A percentile compares a stretch with the other conserved stretches of the same genome.
Conservation (phyloP, 2,329 filamentous ascomycete species). For the Ophiosphaerella korrae region DNA sequence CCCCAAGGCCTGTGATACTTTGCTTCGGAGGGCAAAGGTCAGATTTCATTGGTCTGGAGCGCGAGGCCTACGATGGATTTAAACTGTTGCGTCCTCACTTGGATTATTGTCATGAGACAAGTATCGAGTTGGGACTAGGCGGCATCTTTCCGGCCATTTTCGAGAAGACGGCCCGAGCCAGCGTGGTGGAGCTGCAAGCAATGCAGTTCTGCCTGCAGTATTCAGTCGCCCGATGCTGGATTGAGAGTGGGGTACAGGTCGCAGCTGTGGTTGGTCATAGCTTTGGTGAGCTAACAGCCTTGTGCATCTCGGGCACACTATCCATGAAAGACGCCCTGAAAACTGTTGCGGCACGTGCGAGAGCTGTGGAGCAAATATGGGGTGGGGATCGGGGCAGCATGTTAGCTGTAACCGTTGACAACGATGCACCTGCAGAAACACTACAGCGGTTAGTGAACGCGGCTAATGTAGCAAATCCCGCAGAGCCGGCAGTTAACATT, state of each 20-base stretch:
- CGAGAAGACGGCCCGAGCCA: too few relatives aligned
- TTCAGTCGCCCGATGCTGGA: constrained; percentile 33
- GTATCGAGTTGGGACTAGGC: too few relatives aligned
- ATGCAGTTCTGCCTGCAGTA: constrained; percentile 11
- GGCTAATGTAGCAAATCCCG: neutral
- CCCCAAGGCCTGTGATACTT: too few relatives aligned
- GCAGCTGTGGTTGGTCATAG: constrained; percentile 44
- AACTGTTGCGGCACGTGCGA: constrained; percentile 34
- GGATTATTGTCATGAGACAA: too few relatives aligned
- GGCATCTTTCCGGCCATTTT: too few relatives aligned
- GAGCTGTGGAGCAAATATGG: constrained; percentile 41
- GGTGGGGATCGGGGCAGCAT: constrained; percentile 45
- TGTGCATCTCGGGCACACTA: constrained; percentile 42
- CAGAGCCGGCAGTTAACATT: constrained; percentile 37
- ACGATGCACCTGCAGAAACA: neutral
- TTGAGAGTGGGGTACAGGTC: constrained; percentile 17
- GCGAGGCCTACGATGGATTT: too few relatives aligned
- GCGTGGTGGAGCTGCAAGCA: too few relatives aligned
- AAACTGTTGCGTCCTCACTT: too few relatives aligned
- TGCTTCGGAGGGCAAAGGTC: too few relatives aligned
- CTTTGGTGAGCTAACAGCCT: constrained; percentile 48
- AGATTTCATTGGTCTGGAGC: too few relatives aligned
- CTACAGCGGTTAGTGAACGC: neutral
- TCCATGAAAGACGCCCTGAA: constrained; percentile 39
- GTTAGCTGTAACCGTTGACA: constrained; percentile 30